Evolutionary conservation across 1,139 yeast species (phyloP), one percentile per base, ranked within the genome.

Genomic region (Geotrichum cucujoidarum): DNA sequence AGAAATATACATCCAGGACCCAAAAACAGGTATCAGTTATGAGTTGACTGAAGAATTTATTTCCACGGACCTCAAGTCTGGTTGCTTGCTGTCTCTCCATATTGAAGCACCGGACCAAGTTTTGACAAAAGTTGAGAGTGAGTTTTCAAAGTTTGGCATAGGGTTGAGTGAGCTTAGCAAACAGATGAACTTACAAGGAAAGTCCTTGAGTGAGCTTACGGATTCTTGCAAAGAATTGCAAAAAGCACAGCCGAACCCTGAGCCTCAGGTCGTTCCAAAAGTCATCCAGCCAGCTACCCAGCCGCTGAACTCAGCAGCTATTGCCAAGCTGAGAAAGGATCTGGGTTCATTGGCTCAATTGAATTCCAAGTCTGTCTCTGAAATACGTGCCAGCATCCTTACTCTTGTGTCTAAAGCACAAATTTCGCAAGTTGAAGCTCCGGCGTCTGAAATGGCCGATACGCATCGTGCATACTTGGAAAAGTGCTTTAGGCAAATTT

Each of bases 21-120:
- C 77, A 0, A 63, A 67, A 1, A 71, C 76, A 22, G 77, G 77
- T 0, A 74, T 87, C 1, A 73, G 82, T 1, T 90, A 86, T 60
- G 97, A 90, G 63, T 68, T 90, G 17, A 97, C 90, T 54, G 94
- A 89, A 45, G 72, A 71, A 27, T 66, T 74, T 31, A 63, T 88
- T 20, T 68, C 64, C 0, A 34, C 22, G 13, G 92, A 84, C 37
- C 73, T 92, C 0, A 65, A 66, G 43, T 72, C 72, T 4, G 92
- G 90, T 0, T 72, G 80, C 2, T 66, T 87, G 4, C 66, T 89
- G n/a, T 74, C 80, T 2, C 67, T 86, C 41, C 74, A 76, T 48
- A 77, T 73, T 32, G 67, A 65, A 47, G 61, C 56, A 6, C 58
- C 55, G 40, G 65, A 63, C 34, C 67, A 64, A 20, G 51, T 62